A percentile compares a stretch with the other conserved stretches of the same genome.
Conservation (phyloP, 2,329 filamentous ascomycete species). For the Chalaropsis ovoidea region DNA sequence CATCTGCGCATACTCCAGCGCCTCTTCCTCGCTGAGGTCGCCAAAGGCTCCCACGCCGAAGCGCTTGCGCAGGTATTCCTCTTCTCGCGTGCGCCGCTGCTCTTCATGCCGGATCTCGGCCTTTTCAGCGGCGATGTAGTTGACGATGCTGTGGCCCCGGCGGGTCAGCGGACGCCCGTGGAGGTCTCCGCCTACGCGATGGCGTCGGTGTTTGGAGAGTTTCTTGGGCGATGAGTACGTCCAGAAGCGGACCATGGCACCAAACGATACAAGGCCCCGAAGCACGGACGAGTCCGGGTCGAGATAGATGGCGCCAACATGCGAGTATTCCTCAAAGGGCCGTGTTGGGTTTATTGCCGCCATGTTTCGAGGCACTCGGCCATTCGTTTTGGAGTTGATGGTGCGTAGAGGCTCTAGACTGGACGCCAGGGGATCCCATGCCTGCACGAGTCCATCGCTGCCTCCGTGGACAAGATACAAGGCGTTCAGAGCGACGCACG, state of each 20-base stretch:
- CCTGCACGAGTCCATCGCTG: conserved; percentile 87
- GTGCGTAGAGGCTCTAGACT: conserved; percentile 68
- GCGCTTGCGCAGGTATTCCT: conserved; percentile 59
- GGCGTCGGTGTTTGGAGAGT: conserved; percentile 67
- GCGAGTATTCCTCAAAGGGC: conserved; percentile 58
- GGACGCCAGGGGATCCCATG: conserved; percentile 91
- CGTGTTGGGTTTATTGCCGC: conserved; percentile 46
- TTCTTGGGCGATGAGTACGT: conserved; percentile 78
- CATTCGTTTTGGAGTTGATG: conserved; percentile 73
- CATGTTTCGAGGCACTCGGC: conserved; percentile 66
- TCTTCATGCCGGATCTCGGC: conserved; percentile 68
- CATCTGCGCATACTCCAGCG: conserved; percentile 54
- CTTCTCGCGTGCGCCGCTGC: conserved; percentile 54
- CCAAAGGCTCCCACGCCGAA: conserved; percentile 70
- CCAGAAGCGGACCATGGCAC: conserved; percentile 85
- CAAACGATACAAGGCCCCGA: conserved; percentile 77
- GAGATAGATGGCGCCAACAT: conserved; percentile 71
- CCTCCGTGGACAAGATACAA: conserved; percentile 87
- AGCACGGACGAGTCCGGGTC: conserved; percentile 81
- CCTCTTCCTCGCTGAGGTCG: conserved; percentile 56
- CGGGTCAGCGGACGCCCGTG: conserved; percentile 44
- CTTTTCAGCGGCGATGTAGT: conserved; percentile 79
- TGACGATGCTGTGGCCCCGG: conserved; percentile 53
- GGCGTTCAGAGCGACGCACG: conserved; percentile 70
- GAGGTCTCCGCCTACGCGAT: conserved; percentile 54